Percentiles rank a stretch among this genome's conserved stretches.
Evolutionary conservation across 2,329 filamentous ascomycete species (phyloP).

Genomic region (Fusarium sp.): DNA sequence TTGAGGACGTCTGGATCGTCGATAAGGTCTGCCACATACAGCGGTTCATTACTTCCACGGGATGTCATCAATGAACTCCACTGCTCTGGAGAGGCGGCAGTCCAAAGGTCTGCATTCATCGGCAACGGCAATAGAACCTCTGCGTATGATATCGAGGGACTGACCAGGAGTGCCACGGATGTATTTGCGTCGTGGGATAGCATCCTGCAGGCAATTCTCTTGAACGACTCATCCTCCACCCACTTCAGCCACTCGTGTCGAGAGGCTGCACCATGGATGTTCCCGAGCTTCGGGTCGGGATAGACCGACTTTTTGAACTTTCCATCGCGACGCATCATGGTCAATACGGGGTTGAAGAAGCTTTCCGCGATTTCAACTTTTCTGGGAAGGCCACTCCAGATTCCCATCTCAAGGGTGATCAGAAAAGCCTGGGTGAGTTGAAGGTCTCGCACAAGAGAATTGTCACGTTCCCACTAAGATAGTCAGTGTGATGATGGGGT

Average conservation of each 20-base stretch:
- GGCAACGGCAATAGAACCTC: slow-evolving; percentile 48
- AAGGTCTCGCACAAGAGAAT: slow-evolving; percentile 50
- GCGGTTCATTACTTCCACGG: background rate
- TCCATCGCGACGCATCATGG: slow-evolving; percentile 53
- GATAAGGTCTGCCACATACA: slow-evolving; percentile 19
- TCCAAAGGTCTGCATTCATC: slow-evolving; percentile 43
- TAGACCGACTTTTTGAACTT: slow-evolving; percentile 48
- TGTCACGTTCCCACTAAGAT: slow-evolving; percentile 52
- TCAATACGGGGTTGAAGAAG: slow-evolving; percentile 53
- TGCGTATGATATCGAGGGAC: slow-evolving; percentile 50
- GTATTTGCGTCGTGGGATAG: slow-evolving; percentile 50
- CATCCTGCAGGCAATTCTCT: slow-evolving; percentile 48
- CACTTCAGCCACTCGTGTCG: slow-evolving; percentile 47
- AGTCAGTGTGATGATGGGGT: background rate
- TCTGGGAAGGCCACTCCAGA: slow-evolving; percentile 55
- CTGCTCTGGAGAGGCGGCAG: slow-evolving; percentile 42
- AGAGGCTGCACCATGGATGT: slow-evolving; percentile 15
- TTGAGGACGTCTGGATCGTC: slow-evolving; percentile 42
- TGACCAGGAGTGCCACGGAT: slow-evolving; percentile 48
- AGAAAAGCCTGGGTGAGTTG: slow-evolving; percentile 52
- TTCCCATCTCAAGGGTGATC: slow-evolving; percentile 50
- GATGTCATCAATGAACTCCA: slow-evolving; percentile 36
- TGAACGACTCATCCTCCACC: slow-evolving; percentile 50
- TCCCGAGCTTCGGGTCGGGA: slow-evolving; percentile 8
- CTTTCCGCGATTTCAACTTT: slow-evolving; percentile 58